Conservation (phyloP, 371 early-diverging fungal genomes). For the Actinomortierella wolfii region DNA sequence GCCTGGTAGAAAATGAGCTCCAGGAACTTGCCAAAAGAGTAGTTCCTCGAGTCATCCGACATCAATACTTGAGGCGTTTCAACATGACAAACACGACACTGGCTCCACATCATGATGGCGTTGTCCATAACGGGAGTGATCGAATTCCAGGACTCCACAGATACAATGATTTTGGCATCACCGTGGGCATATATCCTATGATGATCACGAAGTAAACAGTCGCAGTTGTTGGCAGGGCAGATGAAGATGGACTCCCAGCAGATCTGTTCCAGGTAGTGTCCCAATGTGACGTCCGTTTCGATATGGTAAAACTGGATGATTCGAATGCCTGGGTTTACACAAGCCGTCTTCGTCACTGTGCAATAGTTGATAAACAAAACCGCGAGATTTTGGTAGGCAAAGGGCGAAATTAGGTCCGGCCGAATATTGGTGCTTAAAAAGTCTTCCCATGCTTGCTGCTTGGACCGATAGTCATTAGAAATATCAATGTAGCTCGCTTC, state of each 20-base stretch:
- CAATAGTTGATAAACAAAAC: constrained; percentile 78
- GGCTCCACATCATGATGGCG: constrained; percentile 83
- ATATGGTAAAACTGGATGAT: constrained; percentile 79
- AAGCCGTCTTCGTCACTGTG: constrained; percentile 66
- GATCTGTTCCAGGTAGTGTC: constrained; percentile 86
- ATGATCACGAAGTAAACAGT: constrained; percentile 74
- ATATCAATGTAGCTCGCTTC: constrained; percentile 57
- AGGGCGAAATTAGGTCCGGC: constrained; percentile 62
- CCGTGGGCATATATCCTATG: constrained; percentile 86
- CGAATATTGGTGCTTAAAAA: constrained; percentile 56
- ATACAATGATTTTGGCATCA: constrained; percentile 74
- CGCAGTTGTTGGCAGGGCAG: constrained; percentile 77
- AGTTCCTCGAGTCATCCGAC: constrained; percentile 87
- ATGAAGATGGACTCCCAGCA: constrained; percentile 64
- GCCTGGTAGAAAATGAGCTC: constrained; percentile 87
- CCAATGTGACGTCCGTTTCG: constrained; percentile 84
- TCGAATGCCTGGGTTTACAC: constrained; percentile 74
- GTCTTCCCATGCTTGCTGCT: constrained; percentile 56
- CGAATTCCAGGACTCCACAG: constrained; percentile 65
- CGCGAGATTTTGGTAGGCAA: constrained; percentile 69
- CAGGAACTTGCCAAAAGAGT: constrained; percentile 95
- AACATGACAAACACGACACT: constrained; percentile 74
- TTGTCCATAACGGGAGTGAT: constrained; percentile 71
- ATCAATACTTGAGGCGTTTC: constrained; percentile 78
- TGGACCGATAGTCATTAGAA: constrained; percentile 54